Evolutionary conservation across 768 basidiomycete genomes (phyloP), one percentile per base, ranked within the genome.

Genomic region (Russula virescens): DNA sequence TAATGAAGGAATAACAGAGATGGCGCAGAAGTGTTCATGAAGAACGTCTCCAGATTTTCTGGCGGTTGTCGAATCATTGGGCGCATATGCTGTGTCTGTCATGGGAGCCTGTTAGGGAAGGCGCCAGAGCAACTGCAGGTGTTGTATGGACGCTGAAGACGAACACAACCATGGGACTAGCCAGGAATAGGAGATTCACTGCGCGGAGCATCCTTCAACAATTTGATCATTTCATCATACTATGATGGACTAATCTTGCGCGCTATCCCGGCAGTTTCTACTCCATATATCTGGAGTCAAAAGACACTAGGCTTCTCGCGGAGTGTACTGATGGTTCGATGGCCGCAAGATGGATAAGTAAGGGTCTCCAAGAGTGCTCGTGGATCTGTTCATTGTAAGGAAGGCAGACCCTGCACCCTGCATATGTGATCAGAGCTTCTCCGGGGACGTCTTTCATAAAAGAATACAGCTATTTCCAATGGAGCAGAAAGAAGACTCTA

Each of bases 371-470:
- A n/a, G 26, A 25, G 31, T 16, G 18, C 34, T 47, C 45, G 38
- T 58, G 3, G 21, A 43, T 42, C 46, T 47, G 55, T 34, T 35
- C 40, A 28, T 18, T 43, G 26, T 47, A 28, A 18, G 47, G 49
- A 35, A 38, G 62, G 21, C 6, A 43, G 11, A 18, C 23, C 38
- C 26, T n/a, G 23, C 10, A 18, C 23, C 38, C 26, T n/a, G 23
- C 10, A 31, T 48, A 10, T 43, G 53, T 54, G 47, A 60, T 55
- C 48, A 51, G 55, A 40, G 49, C 56, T 58, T 48, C 42, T n/a
- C 48, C 47, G 31, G 26, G 45, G 43, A 47, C 11, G n/a, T 45
- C 23, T 31, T 35, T 52, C 28, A 57, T 57, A 31, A 35, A 55
- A 61, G 16, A 34, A 14, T 52, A 34, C 18, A 46, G n/a, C 49